A percentile compares a stretch with the other conserved stretches of the same genome.
Conservation (phyloP, 768 basidiomycete genomes). For the Leccinum sublutescens region DNA sequence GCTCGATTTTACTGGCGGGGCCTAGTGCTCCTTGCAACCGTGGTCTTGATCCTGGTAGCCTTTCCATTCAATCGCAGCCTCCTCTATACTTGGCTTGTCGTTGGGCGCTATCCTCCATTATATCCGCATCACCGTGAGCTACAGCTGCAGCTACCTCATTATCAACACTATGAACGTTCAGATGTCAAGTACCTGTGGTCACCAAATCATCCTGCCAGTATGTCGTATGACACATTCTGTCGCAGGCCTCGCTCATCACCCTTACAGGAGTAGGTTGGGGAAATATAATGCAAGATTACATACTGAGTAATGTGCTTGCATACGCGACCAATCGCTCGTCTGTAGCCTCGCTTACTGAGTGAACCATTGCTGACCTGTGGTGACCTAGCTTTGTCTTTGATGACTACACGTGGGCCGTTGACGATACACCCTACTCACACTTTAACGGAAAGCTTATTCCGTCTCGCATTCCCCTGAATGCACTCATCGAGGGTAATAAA, state of each 20-base stretch:
- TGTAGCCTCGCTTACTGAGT: constrained; percentile 6
- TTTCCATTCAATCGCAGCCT: constrained; percentile 27
- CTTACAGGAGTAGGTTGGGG: constrained; percentile 35
- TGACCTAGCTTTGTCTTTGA: constrained; percentile 38
- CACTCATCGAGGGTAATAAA: constrained; percentile 33
- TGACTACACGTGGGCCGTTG: constrained; percentile 40
- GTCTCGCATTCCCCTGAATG: constrained; percentile 38
- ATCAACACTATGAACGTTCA: constrained; percentile 33
- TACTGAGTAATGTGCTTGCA: constrained; percentile 35
- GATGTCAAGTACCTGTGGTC: constrained; percentile 43
- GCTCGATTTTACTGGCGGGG: constrained; percentile 5
- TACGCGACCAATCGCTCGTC: constrained; percentile 35
- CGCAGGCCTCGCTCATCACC: constrained; percentile 1
- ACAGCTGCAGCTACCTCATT: constrained; percentile 42
- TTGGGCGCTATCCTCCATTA: constrained; percentile 37
- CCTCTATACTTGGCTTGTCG: constrained; percentile 9
- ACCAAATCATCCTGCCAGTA: constrained; percentile 40
- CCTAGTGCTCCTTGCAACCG: constrained; percentile 5
- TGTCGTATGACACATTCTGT: background rate
- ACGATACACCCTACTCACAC: constrained; percentile 34
- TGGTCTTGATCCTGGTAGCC: constrained; percentile 12
- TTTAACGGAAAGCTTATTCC: constrained; percentile 36
- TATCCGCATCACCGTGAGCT: constrained; percentile 37
- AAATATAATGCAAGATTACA: constrained; percentile 39
- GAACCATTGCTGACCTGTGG: background rate